A percentile compares a stretch with the other conserved stretches of the same genome.
Conservation (phyloP, 2,329 filamentous ascomycete genomes). For the Raffaelea albimanens region DNA sequence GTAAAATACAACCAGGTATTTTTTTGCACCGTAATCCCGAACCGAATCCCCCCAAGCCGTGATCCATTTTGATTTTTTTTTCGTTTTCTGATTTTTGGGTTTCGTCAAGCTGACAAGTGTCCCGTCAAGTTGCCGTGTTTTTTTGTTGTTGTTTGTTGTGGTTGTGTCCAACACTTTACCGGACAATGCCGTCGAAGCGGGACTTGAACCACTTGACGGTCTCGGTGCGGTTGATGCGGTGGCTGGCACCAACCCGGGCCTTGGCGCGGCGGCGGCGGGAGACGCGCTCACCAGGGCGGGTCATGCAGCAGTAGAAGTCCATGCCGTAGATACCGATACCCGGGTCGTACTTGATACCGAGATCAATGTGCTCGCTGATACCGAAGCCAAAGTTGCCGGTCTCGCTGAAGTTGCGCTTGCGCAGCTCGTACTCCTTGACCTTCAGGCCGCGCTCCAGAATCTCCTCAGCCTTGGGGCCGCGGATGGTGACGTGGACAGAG, state of each 20-base stretch:
- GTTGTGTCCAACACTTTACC: conserved; percentile 49
- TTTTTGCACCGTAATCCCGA: conserved; percentile 28
- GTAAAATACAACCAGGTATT: neutral
- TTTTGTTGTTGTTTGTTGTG: conserved; percentile 12
- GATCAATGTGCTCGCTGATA: conserved; percentile 99
- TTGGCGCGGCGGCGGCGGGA: conserved; percentile 88
- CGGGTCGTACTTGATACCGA: conserved; percentile 99
- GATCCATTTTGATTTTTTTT: neutral
- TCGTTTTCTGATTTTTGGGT: neutral
- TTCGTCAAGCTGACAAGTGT: neutral
- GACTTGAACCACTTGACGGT: conserved; percentile 91
- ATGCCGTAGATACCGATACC: conserved; percentile 99
- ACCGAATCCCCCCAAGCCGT: conserved; percentile 16
- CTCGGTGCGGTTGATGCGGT: conserved; percentile 91
- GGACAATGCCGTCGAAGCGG: conserved; percentile 96
- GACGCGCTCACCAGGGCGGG: conserved; percentile 96
- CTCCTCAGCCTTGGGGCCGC: conserved; percentile 94
- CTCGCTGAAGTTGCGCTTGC: conserved; percentile 99
- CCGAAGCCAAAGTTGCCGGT: conserved; percentile 99
- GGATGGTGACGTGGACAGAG: conserved; percentile 97
- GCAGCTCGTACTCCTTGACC: conserved; percentile 99
- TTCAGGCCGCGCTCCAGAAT: conserved; percentile 99
- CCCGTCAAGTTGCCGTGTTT: no score
- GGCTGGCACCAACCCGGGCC: conserved; percentile 73
- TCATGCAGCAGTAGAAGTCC: conserved; percentile 99